Percentiles rank a stretch among this genome's conserved stretches.
phyloP scores from a whole-genome alignment of 495 filamentous ascomycete genomes.

The Penicillium bialowiezense region DNA sequence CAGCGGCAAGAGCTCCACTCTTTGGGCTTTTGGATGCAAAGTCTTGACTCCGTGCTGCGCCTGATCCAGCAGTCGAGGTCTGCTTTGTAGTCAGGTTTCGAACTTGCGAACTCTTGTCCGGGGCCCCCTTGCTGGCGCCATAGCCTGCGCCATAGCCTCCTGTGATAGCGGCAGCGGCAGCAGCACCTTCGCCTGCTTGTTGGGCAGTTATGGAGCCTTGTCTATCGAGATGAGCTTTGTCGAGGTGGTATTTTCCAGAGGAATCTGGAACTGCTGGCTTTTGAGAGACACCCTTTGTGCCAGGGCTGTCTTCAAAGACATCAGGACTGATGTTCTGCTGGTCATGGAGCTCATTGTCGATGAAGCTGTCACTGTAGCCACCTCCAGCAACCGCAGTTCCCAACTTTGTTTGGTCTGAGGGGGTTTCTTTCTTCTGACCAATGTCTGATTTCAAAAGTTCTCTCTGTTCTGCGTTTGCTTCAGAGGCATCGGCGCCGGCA shows the following conservation, averaged over 20 bases:
- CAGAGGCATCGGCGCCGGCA: neutral
- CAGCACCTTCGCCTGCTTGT: neutral
- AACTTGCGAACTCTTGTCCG: neutral
- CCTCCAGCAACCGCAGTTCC: neutral
- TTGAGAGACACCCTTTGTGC: neutral
- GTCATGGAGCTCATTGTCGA: constrained; percentile 3
- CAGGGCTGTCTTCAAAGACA: neutral
- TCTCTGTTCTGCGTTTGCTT: neutral
- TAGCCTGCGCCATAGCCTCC: neutral
- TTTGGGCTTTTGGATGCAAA: neutral
- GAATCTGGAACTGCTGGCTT: neutral
- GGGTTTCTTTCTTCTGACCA: neutral
- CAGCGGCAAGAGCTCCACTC: neutral
- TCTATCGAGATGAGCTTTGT: neutral
- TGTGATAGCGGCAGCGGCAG: neutral
- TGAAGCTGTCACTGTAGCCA: neutral
- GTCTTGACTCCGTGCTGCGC: neutral
- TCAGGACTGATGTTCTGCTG: neutral
- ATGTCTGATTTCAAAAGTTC: neutral
- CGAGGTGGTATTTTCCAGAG: neutral
- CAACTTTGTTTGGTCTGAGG: neutral
- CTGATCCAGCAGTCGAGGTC: neutral
- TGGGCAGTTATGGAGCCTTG: neutral
- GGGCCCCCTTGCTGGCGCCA: neutral
- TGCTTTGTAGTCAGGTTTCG: neutral